A percentile compares a stretch with the other conserved stretches of the same genome.
Conservation (phyloP, 129 eudicot species). For the Gnaphalium uliginosum region DNA sequence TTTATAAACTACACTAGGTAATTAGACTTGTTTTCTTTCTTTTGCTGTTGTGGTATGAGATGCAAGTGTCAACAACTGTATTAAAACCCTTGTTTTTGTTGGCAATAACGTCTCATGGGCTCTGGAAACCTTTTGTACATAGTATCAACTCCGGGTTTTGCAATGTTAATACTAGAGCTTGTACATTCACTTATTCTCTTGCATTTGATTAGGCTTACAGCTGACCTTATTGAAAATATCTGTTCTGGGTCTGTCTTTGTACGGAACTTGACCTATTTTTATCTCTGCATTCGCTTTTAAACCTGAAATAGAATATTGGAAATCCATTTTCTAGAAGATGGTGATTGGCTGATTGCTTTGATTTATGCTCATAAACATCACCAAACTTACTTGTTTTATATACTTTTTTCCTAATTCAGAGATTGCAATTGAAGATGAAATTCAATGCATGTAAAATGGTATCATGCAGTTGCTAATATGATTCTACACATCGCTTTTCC, state of each 20-base stretch:
- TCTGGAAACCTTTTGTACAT: slow-evolving; percentile 37
- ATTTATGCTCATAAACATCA: neutral
- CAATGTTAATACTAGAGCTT: slow-evolving; percentile 32
- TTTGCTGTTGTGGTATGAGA: slow-evolving; percentile 33
- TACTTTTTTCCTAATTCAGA: no score
- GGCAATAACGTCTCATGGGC: slow-evolving; percentile 19
- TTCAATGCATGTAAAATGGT: neutral
- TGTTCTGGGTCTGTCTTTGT: no score
- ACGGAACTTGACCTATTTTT: no score
- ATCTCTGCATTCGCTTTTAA: no score
- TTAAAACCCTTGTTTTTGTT: slow-evolving; percentile 30
- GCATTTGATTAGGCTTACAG: no score
- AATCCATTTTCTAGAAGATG: neutral
- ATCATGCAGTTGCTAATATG: neutral
- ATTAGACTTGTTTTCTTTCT: slow-evolving; percentile 30
- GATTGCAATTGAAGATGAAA: neutral
- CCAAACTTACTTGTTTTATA: neutral
- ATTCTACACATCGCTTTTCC: neutral
- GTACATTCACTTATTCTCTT: slow-evolving; percentile 3
- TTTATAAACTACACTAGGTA: slow-evolving; percentile 29
- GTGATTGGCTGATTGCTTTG: neutral
- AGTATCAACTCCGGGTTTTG: slow-evolving; percentile 32
- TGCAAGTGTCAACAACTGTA: slow-evolving; percentile 32
- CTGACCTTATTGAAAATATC: no score
- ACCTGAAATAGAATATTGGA: neutral